Percentiles rank a stretch among this genome's conserved stretches.
Evolutionary conservation across 768 basidiomycete species (phyloP).

Genomic region (Tylopilus vinaceipallidus): DNA sequence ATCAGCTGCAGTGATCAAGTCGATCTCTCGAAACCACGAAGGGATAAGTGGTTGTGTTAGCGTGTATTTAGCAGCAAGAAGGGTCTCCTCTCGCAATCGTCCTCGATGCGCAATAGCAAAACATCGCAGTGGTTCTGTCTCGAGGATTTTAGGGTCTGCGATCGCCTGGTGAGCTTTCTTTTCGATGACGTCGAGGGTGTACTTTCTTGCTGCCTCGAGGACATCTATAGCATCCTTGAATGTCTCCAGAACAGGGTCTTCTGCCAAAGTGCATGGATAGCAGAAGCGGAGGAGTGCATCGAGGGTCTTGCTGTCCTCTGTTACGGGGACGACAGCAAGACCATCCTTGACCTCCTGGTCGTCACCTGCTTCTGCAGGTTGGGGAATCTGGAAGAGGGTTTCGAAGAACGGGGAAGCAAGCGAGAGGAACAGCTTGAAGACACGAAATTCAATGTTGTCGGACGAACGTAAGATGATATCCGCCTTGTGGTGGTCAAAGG

Average conservation of each 20-base stretch:
- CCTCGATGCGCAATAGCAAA: conserved; percentile 31
- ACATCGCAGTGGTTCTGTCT: conserved; percentile 23
- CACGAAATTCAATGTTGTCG: conserved; percentile 28
- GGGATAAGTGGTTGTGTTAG: conserved; percentile 27
- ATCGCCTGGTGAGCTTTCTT: conserved; percentile 18
- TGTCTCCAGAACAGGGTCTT: too few species aligned
- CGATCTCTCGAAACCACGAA: conserved; percentile 26
- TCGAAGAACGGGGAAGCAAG: conserved; percentile 31
- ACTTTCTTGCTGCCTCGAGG: conserved; percentile 19
- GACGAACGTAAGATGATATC: too few species aligned
- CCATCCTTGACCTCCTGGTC: too few species aligned
- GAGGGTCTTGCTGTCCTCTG: conserved; percentile 10
- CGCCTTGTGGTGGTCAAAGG: too few species aligned
- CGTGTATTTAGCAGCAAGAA: conserved; percentile 29
- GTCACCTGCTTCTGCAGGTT: conserved; percentile 11
- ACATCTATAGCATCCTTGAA: too few species aligned
- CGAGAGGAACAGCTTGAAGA: conserved; percentile 9
- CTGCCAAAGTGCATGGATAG: conserved; percentile 17
- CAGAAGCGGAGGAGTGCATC: conserved; percentile 6
- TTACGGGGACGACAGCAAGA: conserved; percentile 19
- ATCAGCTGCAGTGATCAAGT: conserved; percentile 24
- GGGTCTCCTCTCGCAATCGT: conserved; percentile 20
- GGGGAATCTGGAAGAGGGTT: conserved; percentile 29
- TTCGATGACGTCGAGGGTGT: conserved; percentile 15
- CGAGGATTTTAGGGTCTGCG: conserved; percentile 14